These are phyloP conservation scores for Selaginella moellendorffii DNA, from an alignment of 75 land plant genomes.

Conservation along the genomic window DNA sequence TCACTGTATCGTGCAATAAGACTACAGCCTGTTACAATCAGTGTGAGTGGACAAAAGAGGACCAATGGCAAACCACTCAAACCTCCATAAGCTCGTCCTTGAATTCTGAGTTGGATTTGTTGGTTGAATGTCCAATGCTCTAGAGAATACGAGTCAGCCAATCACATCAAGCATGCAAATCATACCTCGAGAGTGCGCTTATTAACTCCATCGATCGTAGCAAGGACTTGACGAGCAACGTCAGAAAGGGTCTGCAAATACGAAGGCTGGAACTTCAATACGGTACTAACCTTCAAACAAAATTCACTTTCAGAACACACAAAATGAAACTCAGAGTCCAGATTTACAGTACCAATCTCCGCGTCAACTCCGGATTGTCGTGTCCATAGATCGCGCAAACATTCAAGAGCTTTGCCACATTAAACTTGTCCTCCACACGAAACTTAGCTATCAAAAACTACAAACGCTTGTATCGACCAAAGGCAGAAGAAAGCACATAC, in stretches of 20 bases:
- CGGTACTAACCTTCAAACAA: conserved; percentile 46
- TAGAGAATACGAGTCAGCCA: not conserved
- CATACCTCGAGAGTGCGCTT: conserved; percentile 58
- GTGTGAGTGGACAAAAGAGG: no score
- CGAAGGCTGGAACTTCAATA: conserved; percentile 46
- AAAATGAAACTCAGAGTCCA: not conserved
- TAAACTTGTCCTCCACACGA: conserved; percentile 63
- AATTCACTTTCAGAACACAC: no score
- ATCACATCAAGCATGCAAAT: conserved; percentile 1
- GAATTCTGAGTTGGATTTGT: not conserved
- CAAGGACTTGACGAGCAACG: conserved; percentile 39
- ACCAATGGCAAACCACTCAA: no score
- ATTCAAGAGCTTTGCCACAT: conserved; percentile 81
- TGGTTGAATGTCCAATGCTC: not conserved
- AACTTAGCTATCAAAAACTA: conserved; percentile 37
- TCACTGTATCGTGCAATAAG: conserved; percentile 78
- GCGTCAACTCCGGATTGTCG: conserved; percentile 69
- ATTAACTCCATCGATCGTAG: conserved; percentile 53
- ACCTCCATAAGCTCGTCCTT: not conserved
- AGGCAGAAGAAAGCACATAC: not conserved
- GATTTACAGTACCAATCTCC: conserved; percentile 38
- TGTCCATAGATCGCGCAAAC: conserved; percentile 81
- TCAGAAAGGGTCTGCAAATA: conserved; percentile 23
- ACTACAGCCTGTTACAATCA: conserved; percentile 52
- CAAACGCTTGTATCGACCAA: not conserved